Evolutionary conservation across 208 protist species (phyloP), one percentile per base, ranked within the genome.

Genomic region (Wallacemonas sp.): DNA sequence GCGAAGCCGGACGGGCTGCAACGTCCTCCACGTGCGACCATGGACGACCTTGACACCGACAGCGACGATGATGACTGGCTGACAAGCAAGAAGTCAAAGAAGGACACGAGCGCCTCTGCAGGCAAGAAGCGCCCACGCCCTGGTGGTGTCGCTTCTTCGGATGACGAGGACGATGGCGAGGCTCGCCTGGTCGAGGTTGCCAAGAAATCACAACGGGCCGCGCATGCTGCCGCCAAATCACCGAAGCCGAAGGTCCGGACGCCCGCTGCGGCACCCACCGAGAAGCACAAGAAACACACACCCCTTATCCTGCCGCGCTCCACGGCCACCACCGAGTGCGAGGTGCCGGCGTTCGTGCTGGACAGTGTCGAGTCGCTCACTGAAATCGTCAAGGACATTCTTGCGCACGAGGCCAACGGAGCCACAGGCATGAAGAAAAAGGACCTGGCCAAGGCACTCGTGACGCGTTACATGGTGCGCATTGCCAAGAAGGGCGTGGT

Each of bases 301-400:
- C 74, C 71, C 19, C 53, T 79, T 41, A 39, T 77, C n/a, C 63
- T 79, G 41, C 72, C 76, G 44, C 70, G 62, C 5, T 80, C 75
- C n/a, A 80, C 72, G 4, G 64, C 68, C 50, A 57, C 73, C 13
- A 72, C 39, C 34, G 70, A 83, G 15, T 87, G 78, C 60, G 44
- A 79, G 24, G 76, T 89, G 45, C 76, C 81, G 0, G 69, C 68
- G 61, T 90, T 94, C 53, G 74, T 85, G 15, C 69, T 94, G 19
- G 83, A 81, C 61, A 83, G 53, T 17, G 70, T 64, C 37, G 71
- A 59, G 10, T 80, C 85, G 53, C 66, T 93, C 27, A 65, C 74
- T 26, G 72, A 81, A 1, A 72, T 93, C n/a, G 79, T 78, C 17
- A 34, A 29, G 9, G 78, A 85, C 45, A 45, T 91, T 1, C 61